Base-by-base conservation (phyloP, 2,329 filamentous ascomycete species). In the Rhexocercosporidium sp. region DNA sequence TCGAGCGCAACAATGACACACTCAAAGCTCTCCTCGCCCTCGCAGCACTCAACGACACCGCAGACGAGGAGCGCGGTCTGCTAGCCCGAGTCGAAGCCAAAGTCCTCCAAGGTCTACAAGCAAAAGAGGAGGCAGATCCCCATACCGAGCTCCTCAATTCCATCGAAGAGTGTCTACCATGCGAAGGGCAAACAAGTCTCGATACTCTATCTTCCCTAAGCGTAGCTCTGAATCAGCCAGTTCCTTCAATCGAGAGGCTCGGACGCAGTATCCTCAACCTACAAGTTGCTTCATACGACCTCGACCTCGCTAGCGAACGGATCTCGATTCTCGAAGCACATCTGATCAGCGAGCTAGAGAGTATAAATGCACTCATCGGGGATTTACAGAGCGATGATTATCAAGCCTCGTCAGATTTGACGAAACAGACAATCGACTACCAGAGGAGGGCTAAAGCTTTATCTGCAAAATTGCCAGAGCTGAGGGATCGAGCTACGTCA, bases 1-100 rank as follows among this genome's bases (percentile, higher is more conserved):
- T 97, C 78, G 95, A 98, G 81, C 90, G 93, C 74, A 97, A 96
- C 76, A 85, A 90, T 34, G 92, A 95, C 54, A 97, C 94, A 0
- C 83, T 97, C 59, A 90, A 88, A 70, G 88, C 86, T 1, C 84
- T 97, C 3, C 85, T 96, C 9, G 86, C 90, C 29, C 84, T 97
- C 8, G 92, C 92, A 22, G 83, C 89, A 12, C 83, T 89, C 49
- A 97, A 96, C 77, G 94, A 97, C 76, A 81, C 86, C 14, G 92
- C 91, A 6, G 91, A 94, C 70, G 92, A 94, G 73, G 89, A 92
- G 72, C 83, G 84, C 18, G 81, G 82, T 2, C 78, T 90, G 1
- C 74, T 92, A 11, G 81, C 85, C 31, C 81, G 82, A 22, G 80
- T 90, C 18, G 89, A 93, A 72, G 82, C 84, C 41, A 81, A 84